Percentiles rank a stretch among this genome's conserved stretches.
Conservation (phyloP, 2,329 filamentous ascomycete species). For the Sporothrix phasma region DNA sequence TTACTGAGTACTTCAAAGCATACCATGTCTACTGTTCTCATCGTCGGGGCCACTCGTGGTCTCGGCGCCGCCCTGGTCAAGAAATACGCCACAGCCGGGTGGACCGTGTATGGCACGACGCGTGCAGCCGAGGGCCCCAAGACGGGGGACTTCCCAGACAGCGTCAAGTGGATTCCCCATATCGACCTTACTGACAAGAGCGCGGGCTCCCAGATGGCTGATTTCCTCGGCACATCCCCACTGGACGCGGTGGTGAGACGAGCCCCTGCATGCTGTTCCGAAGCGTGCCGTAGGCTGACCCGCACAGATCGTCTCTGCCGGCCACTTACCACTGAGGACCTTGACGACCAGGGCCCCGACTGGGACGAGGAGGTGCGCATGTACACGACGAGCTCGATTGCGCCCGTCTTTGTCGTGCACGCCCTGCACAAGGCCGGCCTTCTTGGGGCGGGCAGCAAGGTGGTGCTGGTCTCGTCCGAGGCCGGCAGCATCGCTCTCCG, state of each 20-base stretch:
- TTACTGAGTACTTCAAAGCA: too few species aligned
- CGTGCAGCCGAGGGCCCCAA: not conserved
- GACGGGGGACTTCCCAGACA: not conserved
- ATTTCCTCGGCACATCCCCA: not conserved
- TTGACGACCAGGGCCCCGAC: slow-evolving; percentile 45
- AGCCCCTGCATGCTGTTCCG: too few species aligned
- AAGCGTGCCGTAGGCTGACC: too few species aligned
- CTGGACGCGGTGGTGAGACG: not conserved
- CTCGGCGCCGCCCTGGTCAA: not conserved
- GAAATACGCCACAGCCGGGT: not conserved
- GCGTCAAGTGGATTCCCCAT: not conserved
- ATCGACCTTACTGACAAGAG: not conserved
- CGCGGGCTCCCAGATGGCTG: not conserved
- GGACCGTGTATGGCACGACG: not conserved
- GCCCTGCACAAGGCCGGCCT: slow-evolving; percentile 46
- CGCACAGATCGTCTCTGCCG: slow-evolving; percentile 54
- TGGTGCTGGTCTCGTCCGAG: slow-evolving; percentile 64
- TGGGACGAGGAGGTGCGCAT: slow-evolving; percentile 59
- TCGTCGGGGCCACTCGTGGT: not conserved
- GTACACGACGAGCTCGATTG: slow-evolving; percentile 58
- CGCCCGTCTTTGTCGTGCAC: slow-evolving; percentile 57
- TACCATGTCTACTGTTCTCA: not conserved
- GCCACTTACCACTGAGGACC: slow-evolving; percentile 56
- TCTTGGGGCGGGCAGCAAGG: slow-evolving; percentile 42
- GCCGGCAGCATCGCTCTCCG: slow-evolving; percentile 59